Base-by-base conservation (phyloP, 768 basidiomycete species). In the Russula lepida region DNA sequence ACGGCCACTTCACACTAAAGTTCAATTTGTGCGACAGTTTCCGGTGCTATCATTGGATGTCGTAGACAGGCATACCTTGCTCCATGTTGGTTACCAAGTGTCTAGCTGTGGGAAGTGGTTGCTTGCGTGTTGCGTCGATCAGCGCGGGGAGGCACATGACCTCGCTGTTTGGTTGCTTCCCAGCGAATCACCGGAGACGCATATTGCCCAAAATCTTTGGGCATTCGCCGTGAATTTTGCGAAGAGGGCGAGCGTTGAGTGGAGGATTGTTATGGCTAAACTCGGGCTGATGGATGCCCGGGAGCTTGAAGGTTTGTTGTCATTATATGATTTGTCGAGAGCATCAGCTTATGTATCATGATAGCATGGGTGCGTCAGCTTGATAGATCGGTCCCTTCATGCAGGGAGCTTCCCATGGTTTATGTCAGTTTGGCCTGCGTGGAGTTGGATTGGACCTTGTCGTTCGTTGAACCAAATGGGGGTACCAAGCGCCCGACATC, bases 61-160 rank as follows among this genome's bases (percentile, higher is more conserved):
- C 17, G 56, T 79, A 50, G 81, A 84, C 54, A 74, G 79, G 30
- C 77, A 84, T 63, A 84, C 81, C 1, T 72, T 92, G 56, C 73
- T 94, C 47, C 92, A 94, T 69, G 78, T 92, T 41, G 92, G 83
- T 2, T 94, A 94, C 70, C 77, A 74, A 43, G 62, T 86, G 2
- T 85, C 86, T 12, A 66, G 70, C 5, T 88, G 86, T 60, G 80
- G 85, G 11, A 86, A 85, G 69, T 93, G 91, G 92, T 76, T 92
- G 6, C 69, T 89, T 19, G 82, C 83, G n/a, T 77, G 82, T 32
- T 87, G 85, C 67, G 74, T 88, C 6, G 92, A 94, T 68, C 83
- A 92, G 69, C 77, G 86, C 1, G 92, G 89, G 2, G 89, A 93
- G 69, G 82, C 79, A 17, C 82, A 87, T 66, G 83, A 88, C 62